These are phyloP conservation scores for Thermomucor indicae-seudaticae DNA, from an alignment of 371 early-diverging fungal genomes.

Conservation along the genomic window DNA sequence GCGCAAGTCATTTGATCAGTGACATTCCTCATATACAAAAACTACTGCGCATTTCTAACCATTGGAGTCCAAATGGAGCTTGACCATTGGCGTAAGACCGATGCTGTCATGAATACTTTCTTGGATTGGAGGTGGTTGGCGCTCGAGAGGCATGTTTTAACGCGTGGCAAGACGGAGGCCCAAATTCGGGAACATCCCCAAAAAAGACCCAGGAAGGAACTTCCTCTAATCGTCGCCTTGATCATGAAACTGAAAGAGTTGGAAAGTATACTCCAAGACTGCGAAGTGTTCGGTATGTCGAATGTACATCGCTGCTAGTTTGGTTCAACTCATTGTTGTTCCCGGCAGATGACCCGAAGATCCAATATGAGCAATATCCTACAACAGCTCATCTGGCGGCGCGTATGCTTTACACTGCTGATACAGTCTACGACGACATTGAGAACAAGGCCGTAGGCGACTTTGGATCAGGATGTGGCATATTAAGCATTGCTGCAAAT, in stretches of 20 bases:
- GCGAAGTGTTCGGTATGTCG: slow-evolving; percentile 59
- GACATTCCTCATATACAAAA: no score
- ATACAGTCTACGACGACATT: slow-evolving; percentile 73
- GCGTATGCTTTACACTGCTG: slow-evolving; percentile 80
- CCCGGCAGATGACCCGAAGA: slow-evolving; percentile 62
- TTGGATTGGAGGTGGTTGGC: slow-evolving; percentile 27
- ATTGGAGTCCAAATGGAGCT: neutral
- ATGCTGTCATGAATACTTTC: slow-evolving; percentile 18
- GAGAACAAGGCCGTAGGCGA: slow-evolving; percentile 72
- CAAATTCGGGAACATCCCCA: no score
- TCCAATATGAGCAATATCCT: slow-evolving; percentile 83
- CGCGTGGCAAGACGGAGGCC: no score
- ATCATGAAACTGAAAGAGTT: slow-evolving; percentile 75
- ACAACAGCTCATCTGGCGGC: slow-evolving; percentile 84
- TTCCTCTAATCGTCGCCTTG: no score
- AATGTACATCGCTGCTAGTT: neutral
- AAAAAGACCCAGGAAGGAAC: no score
- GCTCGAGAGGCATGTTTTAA: no score
- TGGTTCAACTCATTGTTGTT: slow-evolving; percentile 3
- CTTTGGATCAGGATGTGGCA: slow-evolving; percentile 84
- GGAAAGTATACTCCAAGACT: slow-evolving; percentile 70
- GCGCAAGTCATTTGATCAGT: no score
- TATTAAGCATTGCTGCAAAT: slow-evolving; percentile 60
- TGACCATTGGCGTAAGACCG: slow-evolving; percentile 35
- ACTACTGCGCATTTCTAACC: no score